A percentile compares a stretch with the other conserved stretches of the same genome.
phyloP scores from a whole-genome alignment of 257 asterid genomes.

The Solanum bukasovii region DNA sequence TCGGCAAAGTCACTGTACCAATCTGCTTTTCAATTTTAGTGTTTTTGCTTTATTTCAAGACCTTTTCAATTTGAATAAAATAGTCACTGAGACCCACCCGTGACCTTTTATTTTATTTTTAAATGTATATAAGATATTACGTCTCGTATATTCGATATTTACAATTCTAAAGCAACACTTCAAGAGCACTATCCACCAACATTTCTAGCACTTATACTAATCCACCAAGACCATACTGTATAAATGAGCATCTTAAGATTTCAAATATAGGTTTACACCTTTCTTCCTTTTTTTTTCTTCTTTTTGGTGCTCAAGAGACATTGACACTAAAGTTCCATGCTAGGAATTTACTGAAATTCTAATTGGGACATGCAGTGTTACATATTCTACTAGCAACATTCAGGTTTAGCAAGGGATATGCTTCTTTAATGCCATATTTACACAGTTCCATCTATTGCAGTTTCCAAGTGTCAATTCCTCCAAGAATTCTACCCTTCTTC shows the following conservation, averaged over 20 bases:
- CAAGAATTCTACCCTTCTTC: neutral
- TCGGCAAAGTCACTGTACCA: neutral
- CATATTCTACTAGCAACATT: neutral
- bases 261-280: neutral
- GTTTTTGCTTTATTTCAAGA: neutral
- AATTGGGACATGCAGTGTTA: neutral
- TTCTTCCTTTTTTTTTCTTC: neutral
- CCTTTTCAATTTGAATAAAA: neutral
- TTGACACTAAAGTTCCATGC: neutral
- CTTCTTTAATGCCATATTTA: neutral
- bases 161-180: neutral
- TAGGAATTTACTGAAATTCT: neutral
- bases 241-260: neutral
- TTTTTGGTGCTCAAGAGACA: neutral
- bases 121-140: neutral
- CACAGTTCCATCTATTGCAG: neutral
- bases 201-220: neutral
- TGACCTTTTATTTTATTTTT: neutral
- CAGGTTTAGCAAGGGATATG: neutral
- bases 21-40: neutral
- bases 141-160: neutral
- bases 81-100: neutral
- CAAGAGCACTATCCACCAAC: neutral
- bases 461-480: neutral
- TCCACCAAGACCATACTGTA: neutral